These are phyloP conservation scores for Wickerhamiella brachini DNA, from an alignment of 805 yeast genomes.

Conservation along the genomic window DNA sequence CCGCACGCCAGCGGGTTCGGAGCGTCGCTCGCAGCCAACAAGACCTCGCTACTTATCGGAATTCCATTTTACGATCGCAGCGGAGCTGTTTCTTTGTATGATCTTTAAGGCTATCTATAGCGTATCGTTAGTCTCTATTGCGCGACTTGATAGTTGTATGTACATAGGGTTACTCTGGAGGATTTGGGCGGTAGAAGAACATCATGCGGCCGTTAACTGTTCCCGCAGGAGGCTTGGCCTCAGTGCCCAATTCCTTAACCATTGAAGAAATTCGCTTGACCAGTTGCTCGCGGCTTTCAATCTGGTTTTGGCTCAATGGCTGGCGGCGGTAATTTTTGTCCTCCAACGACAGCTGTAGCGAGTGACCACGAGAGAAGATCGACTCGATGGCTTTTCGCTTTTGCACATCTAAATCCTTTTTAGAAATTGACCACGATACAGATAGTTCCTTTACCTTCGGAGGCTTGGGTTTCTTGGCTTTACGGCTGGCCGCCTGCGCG, in stretches of 20 bases:
- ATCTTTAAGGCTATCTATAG: not conserved
- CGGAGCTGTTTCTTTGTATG: not conserved
- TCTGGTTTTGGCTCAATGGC: constrained; percentile 14
- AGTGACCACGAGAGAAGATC: constrained; percentile 20
- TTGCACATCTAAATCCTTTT: constrained; percentile 21
- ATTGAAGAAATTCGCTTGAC: constrained; percentile 15
- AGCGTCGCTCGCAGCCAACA: constrained; percentile 21
- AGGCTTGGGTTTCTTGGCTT: constrained; percentile 7
- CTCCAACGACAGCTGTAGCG: constrained; percentile 17
- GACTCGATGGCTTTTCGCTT: constrained; percentile 23
- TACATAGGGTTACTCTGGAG: not conserved
- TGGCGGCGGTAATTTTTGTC: constrained; percentile 7
- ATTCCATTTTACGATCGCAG: constrained; percentile 18
- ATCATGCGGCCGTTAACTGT: constrained; percentile 12
- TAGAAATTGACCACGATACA: constrained; percentile 23
- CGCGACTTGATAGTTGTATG: too few species aligned
- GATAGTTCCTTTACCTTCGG: constrained; percentile 17
- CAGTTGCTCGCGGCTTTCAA: constrained; percentile 20
- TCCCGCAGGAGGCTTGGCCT: constrained; percentile 17
- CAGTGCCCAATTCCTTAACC: constrained; percentile 16
- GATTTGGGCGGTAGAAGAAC: constrained; percentile 11
- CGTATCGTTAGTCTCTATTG: too few species aligned
- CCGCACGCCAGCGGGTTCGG: constrained; percentile 33
- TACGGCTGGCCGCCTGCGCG: not conserved
- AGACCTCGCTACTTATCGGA: constrained; percentile 14